Conservation (phyloP, 257 asterid species). For the Solanum sparsipilum region DNA sequence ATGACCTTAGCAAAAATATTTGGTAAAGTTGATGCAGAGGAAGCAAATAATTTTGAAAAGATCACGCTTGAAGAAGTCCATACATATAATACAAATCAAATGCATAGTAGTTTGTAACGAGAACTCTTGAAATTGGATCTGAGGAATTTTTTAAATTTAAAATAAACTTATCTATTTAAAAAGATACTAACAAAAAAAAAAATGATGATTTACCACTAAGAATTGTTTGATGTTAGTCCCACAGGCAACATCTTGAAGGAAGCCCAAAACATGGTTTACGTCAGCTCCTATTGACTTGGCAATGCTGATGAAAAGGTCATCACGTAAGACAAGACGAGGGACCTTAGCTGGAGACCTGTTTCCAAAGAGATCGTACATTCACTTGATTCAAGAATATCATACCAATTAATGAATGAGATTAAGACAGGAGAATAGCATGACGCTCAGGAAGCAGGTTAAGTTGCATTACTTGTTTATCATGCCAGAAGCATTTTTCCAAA, state of each 20-base stretch:
- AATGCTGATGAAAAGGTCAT: constrained; percentile 37
- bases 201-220: constrained; percentile 28
- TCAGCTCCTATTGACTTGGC: constrained; percentile 46
- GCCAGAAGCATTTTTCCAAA: constrained; percentile 56
- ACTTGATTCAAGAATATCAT: background rate
- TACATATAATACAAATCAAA: background rate
- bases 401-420: background rate
- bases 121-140: background rate
- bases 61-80: background rate
- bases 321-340: constrained; percentile 50
- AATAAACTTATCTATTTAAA: background rate
- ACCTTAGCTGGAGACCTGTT: constrained; percentile 40
- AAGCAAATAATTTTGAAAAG: background rate
- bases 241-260: constrained; percentile 60
- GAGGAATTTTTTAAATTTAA: background rate
- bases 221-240: constrained; percentile 55
- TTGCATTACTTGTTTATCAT: constrained; percentile 28
- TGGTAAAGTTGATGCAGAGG: background rate
- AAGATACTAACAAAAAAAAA: background rate
- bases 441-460: background rate
- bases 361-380: background rate
- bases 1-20: background rate
- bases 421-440: background rate
- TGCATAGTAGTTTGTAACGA: background rate
- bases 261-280: constrained; percentile 40